Percentiles rank a stretch among this genome's conserved stretches.
These are phyloP conservation scores for Kurtzmaniella natalensis DNA, from an alignment of 1,139 yeast species.

Conservation along the genomic window DNA sequence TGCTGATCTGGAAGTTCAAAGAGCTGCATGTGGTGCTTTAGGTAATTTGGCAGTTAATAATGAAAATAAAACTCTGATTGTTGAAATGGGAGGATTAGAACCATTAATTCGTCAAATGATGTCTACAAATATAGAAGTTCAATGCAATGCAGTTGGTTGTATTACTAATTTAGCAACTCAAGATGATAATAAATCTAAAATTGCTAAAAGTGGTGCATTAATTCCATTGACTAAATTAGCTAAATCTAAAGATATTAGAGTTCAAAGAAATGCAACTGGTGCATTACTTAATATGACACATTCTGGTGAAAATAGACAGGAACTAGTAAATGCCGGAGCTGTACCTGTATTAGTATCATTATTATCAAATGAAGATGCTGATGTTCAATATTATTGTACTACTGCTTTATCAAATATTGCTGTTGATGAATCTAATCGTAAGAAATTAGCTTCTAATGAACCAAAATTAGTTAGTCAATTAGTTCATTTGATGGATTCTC, in stretches of 20 bases:
- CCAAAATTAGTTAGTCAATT: conserved; percentile 89
- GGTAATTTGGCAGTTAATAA: conserved; percentile 97
- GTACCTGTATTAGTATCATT: conserved; percentile 94
- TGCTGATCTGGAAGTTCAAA: conserved; percentile 88
- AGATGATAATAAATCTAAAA: conserved; percentile 92
- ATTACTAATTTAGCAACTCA: conserved; percentile 98
- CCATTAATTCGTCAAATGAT: conserved; percentile 97
- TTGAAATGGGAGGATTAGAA: conserved; percentile 96
- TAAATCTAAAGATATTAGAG: conserved; percentile 89
- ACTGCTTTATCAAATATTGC: conserved; percentile 97
- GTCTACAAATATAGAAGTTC: conserved; percentile 95
- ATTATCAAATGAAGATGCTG: conserved; percentile 84
- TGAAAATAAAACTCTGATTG: conserved; percentile 87
- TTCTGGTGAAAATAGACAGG: conserved; percentile 93
- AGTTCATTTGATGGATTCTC: conserved; percentile 88
- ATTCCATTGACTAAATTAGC: conserved; percentile 92
- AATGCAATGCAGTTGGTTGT: conserved; percentile 98
- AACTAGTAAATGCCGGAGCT: conserved; percentile 95
- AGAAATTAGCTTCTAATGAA: conserved; percentile 84
- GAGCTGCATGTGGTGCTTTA: conserved; percentile 98
- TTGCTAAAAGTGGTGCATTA: conserved; percentile 95
- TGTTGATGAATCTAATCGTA: conserved; percentile 88
- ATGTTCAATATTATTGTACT: conserved; percentile 96
- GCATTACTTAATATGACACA: conserved; percentile 98
- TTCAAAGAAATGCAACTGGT: conserved; percentile 97